Evolutionary conservation across 805 yeast species (phyloP), one percentile per base, ranked within the genome.

Genomic region (Tetrapisispora pingtungensis): DNA sequence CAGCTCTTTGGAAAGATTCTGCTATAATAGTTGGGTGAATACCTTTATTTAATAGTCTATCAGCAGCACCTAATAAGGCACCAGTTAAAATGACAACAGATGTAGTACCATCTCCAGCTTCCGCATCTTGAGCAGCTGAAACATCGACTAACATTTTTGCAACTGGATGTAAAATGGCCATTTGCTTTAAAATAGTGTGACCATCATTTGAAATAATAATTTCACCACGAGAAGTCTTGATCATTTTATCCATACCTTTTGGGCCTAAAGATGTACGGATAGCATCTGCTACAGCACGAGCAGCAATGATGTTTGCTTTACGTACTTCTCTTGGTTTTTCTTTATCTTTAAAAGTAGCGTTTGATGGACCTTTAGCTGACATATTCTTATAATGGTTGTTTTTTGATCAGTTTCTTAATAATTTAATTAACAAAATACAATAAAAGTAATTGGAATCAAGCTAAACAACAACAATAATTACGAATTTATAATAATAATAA

Each of bases 91-190:
- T 90, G 26, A 94, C 98, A 28, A 93, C 98, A 2, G 96, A 82
- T 0, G 99, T 93, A 30, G 99, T 93, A 51, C 99, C 99, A 63
- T 93, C 99, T 45, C 99, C 99, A n/a, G 97, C 98, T 66, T 89
- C 99, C 33, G 89, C 84, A 57, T 93, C 99, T 68, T 93, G 99
- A 1, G 98, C 97, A 35, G 89, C 96, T 47, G 95, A 83, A 24
- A 93, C 85, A 62, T 93, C 97, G 37, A 93, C 98, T n/a, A 79
- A 71, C 97, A 93, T 93, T 59, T 88, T 83, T 1, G 98, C 98
- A 1, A 96, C 99, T 2, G 99, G 99, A 63, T 93, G 98, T 62
- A 93, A 74, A 41, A 93, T 95, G 1, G 98, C 97, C 97, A 93
- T 93, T 65, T 93, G 97, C 57, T 85, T 81, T 55, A 90, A 71